Conservation (phyloP, 2,329 filamentous ascomycete genomes). For the Thielaviopsis punctulata region DNA sequence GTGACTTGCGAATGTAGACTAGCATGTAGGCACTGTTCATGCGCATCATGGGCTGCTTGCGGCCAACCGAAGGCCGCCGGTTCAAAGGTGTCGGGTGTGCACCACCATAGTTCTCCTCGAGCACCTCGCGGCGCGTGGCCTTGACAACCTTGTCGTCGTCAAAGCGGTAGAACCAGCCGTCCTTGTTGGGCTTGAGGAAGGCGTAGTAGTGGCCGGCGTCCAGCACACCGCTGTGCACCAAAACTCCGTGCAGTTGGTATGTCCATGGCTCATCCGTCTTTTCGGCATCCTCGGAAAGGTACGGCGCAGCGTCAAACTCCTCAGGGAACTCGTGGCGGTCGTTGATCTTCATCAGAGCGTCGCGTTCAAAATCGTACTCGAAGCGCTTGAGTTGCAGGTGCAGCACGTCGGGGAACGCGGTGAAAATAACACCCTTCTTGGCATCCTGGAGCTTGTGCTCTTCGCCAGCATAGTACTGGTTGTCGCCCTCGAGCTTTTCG, state of each 20-base stretch:
- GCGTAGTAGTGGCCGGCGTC: constrained; percentile 98
- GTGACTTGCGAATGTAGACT: constrained; percentile 83
- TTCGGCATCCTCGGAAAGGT: constrained; percentile 72
- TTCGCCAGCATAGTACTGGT: constrained; percentile 89
- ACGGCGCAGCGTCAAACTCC: constrained; percentile 67
- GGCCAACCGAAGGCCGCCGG: constrained; percentile 27
- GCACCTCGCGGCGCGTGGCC: constrained; percentile 73
- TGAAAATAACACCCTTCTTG: constrained; percentile 95
- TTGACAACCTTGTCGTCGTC: constrained; percentile 96
- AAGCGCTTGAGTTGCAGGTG: constrained; percentile 95
- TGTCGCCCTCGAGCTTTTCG: constrained; percentile 92
- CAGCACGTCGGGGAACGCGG: constrained; percentile 81
- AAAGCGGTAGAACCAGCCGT: constrained; percentile 91
- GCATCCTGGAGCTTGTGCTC: constrained; percentile 88
- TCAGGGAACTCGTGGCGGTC: constrained; percentile 84
- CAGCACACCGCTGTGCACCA: constrained; percentile 90
- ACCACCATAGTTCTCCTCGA: constrained; percentile 94
- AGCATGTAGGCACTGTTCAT: constrained; percentile 93
- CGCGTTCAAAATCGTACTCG: constrained; percentile 89
- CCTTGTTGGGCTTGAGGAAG: constrained; percentile 82
- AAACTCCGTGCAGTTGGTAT: constrained; percentile 85
- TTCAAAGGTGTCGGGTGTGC: constrained; percentile 47
- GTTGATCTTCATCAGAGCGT: constrained; percentile 98
- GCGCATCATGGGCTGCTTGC: constrained; percentile 42
- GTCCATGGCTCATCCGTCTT: constrained; percentile 65